Conservation (phyloP, 768 basidiomycete species). For the Boletus speciosus region DNA sequence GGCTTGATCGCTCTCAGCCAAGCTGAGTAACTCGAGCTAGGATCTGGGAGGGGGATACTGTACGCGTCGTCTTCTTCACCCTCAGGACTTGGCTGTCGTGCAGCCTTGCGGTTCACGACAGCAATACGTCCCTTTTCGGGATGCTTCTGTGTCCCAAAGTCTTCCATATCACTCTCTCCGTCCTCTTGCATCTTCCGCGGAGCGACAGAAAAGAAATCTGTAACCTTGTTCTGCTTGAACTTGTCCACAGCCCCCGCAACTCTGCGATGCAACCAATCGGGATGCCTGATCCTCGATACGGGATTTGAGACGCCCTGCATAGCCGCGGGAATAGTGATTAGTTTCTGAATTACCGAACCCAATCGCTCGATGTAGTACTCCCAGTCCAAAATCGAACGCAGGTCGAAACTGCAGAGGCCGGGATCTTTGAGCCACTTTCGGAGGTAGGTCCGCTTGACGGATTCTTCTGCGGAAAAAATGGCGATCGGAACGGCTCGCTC, state of each 20-base stretch:
- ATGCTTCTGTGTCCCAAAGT: conserved; percentile 35
- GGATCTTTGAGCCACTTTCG: conserved; percentile 97
- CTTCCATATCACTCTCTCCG: conserved; percentile 57
- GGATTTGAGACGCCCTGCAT: conserved; percentile 98
- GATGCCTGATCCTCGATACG: conserved; percentile 92
- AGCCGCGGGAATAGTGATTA: conserved; percentile 98
- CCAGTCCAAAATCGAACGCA: conserved; percentile 96
- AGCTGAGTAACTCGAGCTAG: conserved; percentile 58
- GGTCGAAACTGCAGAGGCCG: conserved; percentile 79
- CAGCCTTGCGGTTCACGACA: conserved; percentile 49
- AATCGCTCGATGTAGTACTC: conserved; percentile 96
- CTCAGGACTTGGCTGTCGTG: conserved; percentile 44
- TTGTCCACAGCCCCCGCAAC: conserved; percentile 90
- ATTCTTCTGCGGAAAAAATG: conserved; percentile 95
- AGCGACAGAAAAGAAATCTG: conserved; percentile 73
- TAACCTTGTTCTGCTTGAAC: conserved; percentile 97
- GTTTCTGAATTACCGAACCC: conserved; percentile 96
- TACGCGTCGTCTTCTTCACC: conserved; percentile 26
- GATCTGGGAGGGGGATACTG: conserved; percentile 54
- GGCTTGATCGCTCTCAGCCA: conserved; percentile 78
- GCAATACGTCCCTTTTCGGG: conserved; percentile 43
- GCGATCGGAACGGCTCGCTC: conserved; percentile 96
- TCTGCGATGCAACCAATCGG: conserved; percentile 93
- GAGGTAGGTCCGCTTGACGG: conserved; percentile 83
- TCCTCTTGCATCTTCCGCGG: conserved; percentile 11